Percentiles rank a stretch among this genome's conserved stretches.
Evolutionary conservation across 1,284 basidiomycete genomes (phyloP).

Genomic region (Moesziomyces globuligerus): DNA sequence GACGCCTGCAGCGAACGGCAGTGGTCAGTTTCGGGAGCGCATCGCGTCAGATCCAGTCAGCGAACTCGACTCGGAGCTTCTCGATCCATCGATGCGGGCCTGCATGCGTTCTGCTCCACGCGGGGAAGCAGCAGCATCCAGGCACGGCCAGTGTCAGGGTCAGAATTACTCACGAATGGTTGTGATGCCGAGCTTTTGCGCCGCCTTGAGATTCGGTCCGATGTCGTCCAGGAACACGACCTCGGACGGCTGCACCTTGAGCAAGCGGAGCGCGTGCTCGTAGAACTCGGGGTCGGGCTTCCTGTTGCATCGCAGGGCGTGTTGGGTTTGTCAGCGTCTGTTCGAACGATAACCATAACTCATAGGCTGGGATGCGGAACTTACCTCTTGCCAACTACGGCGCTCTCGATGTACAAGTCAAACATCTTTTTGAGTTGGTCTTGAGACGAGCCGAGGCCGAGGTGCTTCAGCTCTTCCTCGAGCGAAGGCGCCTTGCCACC

Average conservation of each 20-base stretch:
- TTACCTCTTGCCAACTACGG: constrained; percentile 65
- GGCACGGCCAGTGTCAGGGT: too few relatives aligned
- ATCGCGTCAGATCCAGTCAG: not conserved
- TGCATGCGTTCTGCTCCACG: too few relatives aligned
- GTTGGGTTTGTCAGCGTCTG: too few relatives aligned
- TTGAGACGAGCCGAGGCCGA: constrained; percentile 46
- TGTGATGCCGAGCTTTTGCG: constrained; percentile 64
- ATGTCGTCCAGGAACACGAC: constrained; percentile 68
- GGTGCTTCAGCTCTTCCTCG: constrained; percentile 55
- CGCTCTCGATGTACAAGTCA: constrained; percentile 66
- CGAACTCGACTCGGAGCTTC: too few relatives aligned
- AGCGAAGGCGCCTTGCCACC: constrained; percentile 29
- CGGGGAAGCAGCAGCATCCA: not conserved
- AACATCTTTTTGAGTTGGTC: constrained; percentile 59
- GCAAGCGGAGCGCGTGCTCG: constrained; percentile 60
- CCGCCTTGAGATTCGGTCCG: constrained; percentile 66
- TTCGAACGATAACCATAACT: not conserved
- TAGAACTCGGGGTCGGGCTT: constrained; percentile 68
- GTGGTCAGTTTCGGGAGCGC: too few relatives aligned
- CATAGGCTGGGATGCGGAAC: not conserved
- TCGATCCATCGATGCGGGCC: too few relatives aligned
- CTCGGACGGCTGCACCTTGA: constrained; percentile 61
- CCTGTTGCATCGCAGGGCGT: constrained; percentile 34
- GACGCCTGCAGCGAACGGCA: constrained; percentile 40
- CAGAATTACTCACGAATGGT: constrained; percentile 68